Conservation (phyloP, 169 alveolate species). For the Eimeria brunetti region DNA sequence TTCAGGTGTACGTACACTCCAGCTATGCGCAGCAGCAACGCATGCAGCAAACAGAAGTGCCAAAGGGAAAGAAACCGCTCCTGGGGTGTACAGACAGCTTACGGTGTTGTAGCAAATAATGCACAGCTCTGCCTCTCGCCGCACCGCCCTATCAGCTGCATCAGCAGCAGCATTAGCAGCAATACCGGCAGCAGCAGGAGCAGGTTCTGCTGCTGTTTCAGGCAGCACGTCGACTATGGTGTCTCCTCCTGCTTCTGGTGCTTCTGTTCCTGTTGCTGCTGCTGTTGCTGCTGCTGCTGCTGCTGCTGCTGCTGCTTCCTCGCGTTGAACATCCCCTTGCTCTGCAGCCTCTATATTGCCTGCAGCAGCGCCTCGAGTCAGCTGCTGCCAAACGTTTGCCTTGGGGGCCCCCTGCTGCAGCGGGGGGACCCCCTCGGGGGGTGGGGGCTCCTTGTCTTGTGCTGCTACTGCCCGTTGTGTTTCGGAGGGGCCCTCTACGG, state of each 20-base stretch:
- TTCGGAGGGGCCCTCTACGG: conserved; percentile 3
- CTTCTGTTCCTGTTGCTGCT: conserved; percentile 10
- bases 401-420: not conserved
- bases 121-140: conserved; percentile 32
- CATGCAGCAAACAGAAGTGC: not conserved
- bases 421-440: not conserved
- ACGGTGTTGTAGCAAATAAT: conserved; percentile 56
- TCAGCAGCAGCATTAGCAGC: not conserved
- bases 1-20: not conserved
- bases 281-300: conserved; percentile 10
- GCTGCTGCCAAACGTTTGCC: not conserved
- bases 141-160: not conserved
- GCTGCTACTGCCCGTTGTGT: no score
- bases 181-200: not conserved
- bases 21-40: not conserved
- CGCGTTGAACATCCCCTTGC: not conserved
- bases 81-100: conserved; percentile 3
- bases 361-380: not conserved
- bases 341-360: not conserved
- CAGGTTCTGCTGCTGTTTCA: not conserved
- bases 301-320: not conserved
- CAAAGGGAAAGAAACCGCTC: not conserved
- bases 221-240: not conserved
- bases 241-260: no score
- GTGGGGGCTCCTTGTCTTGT: not conserved